Conservation (phyloP, 805 yeast species). For the Wickerhamiella brachini region DNA sequence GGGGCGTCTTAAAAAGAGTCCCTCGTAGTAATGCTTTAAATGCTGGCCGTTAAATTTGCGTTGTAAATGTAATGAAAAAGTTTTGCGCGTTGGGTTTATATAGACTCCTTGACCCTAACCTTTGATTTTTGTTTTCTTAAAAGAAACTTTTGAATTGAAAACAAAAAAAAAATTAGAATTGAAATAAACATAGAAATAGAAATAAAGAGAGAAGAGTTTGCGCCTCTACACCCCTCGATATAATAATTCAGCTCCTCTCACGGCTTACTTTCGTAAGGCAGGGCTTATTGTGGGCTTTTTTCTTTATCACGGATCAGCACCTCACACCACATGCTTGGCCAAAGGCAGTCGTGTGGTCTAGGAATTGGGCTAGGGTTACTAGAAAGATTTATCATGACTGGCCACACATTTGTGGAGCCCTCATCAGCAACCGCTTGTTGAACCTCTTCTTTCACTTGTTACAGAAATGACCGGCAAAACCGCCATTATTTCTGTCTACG, state of each 20-base stretch:
- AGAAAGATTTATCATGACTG: conserved; percentile 2
- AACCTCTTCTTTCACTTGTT: background rate
- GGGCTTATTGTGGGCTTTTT: no score
- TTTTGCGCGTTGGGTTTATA: conserved; percentile 1
- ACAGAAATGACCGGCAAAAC: conserved; percentile 35
- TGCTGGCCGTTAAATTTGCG: conserved; percentile 23
- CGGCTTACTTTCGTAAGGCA: no score
- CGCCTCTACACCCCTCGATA: no score
- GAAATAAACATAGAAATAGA: no score
- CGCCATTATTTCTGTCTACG: conserved; percentile 93
- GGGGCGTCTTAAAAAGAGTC: conserved; percentile 24
- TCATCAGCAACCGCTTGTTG: background rate
- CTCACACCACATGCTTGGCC: background rate
- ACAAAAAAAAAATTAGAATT: no score
- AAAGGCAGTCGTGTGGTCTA: background rate
- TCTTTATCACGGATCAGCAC: background rate
- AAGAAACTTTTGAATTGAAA: no score
- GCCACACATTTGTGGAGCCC: background rate
- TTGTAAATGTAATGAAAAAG: conserved; percentile 13
- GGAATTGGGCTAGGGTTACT: background rate
- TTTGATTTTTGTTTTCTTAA: background rate
- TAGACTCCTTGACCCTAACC: background rate
- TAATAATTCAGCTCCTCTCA: no score
- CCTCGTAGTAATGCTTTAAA: conserved; percentile 27
- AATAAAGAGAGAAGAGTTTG: no score